Evolutionary conservation across 78 protist species (phyloP), one percentile per base, ranked within the genome.

Genomic region (Tieghemostelium lacteum): DNA sequence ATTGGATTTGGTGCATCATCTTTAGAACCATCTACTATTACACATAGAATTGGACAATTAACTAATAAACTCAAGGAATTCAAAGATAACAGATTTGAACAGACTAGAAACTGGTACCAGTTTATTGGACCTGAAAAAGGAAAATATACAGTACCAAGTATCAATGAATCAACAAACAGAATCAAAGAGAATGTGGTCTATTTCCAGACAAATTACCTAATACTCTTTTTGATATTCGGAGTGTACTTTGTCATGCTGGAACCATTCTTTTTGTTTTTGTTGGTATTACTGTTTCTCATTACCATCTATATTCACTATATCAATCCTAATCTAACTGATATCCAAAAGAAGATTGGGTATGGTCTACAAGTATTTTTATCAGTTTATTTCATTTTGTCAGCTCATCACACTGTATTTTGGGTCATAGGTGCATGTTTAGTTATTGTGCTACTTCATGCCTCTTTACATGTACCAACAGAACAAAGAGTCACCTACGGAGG

Each of bases 121-220:
- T 83, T 83, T 24, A 40, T 83, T 58, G 89, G 78, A 8, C 52
- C 52, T 14, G 52, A 61, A 57, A 36, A 77, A 42, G 69, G 64
- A n/a, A 60, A 69, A 58, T 83, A 83, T 31, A 40, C 67, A 20
- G 33, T 83, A 10, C 89, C 89, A 66, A 37, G 45, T 10, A 66
- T 69, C 0, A 40, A 45, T 20, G 45, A 29, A 31, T 57, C 89
- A 16, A 7, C 54, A 7, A 42, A 24, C 10, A 67, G 89, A 63
- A 73, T 83, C 28, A 83, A 83, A 58, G 89, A 83, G 62, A 83
- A 83, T 58, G 65, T 83, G 8, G 52, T 69, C 4, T 83, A 83
- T n/a, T 83, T 83, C 39, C 89, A 83, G 52, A 37, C 89, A n/a
- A 83, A 83, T 28, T 83, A 83, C 42, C 26, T 83, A 12, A 69